Base-by-base conservation (phyloP, 1,284 basidiomycete species). In the Ceratobasidium sp. region DNA sequence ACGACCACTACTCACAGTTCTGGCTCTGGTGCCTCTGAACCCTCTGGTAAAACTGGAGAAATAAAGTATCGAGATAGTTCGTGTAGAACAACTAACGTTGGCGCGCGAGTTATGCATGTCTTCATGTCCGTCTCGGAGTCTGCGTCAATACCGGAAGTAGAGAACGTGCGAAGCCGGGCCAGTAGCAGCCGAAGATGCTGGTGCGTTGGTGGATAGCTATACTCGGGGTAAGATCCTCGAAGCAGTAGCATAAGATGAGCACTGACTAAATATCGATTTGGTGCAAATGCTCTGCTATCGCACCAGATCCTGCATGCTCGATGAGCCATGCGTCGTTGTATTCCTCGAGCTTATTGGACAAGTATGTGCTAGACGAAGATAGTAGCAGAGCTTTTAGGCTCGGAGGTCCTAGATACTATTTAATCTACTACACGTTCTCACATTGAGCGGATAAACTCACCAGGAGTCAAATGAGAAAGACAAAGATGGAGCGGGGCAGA, bases 201-300 rank as follows among this genome's bases (percentile, higher is more conserved):
- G 18, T 87, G 83, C 8, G 85, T 87, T 14, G 87, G 85, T 7
- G 91, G 89, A 79, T 92, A 93, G 76, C 91, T 93, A 55, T 55
- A 55, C 47, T 16, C 26, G 23, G 49, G 64, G 58, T 61, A 55
- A 43, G 58, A 54, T 21, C 32, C 44, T 21, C 14, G 58, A 41
- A 21, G 44, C 47, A 6, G 28, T 44, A 55, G 44, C 55, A 52
- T 46, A 41, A 16, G 54, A 61, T 58, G 44, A 11, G 18, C 43
- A 85, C 87, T 73, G 76, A 91, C 90, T 87, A 85, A 58, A 90
- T 80, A 26, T 85, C 82, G 49, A 87, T 83, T 49, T 84, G 83
- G 11, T 84, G 84, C 38, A 88, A 81, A 16, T 84, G 76, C 38
- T 79, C 77, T 6, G 82, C 77, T 0, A 82, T 79, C 0, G 77